phyloP scores from a whole-genome alignment of 2,329 filamentous ascomycete genomes.

The Tricladium varicosporioides region DNA sequence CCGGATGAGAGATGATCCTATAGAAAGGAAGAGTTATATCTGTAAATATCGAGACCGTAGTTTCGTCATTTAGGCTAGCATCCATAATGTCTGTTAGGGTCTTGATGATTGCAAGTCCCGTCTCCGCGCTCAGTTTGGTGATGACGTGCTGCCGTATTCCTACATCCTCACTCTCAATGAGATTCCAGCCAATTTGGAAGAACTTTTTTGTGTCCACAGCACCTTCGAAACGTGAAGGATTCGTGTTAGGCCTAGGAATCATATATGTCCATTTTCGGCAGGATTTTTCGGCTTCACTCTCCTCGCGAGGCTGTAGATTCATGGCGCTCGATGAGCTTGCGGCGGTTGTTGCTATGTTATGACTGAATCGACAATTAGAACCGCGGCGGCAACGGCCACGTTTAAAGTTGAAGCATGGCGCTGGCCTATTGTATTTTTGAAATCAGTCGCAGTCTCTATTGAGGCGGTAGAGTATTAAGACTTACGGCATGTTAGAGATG shows the following conservation, averaged over 20 bases:
- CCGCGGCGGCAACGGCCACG: constrained; percentile 21
- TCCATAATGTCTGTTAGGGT: constrained; percentile 20
- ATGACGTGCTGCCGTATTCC: constrained; percentile 26
- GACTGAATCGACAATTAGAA: constrained; percentile 21
- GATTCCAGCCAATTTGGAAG: constrained; percentile 25
- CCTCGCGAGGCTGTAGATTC: constrained; percentile 16
- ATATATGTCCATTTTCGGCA: constrained; percentile 27
- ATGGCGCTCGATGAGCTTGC: constrained; percentile 14
- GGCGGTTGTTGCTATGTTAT: constrained; percentile 13
- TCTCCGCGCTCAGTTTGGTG: constrained; percentile 25
- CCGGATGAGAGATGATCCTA: constrained; percentile 39
- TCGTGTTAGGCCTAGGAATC: constrained; percentile 24
- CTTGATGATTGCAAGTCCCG: constrained; percentile 26
- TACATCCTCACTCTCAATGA: constrained; percentile 24
- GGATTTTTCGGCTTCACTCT: constrained; percentile 22
- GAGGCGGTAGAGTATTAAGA: constrained; percentile 9
- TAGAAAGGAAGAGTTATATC: constrained; percentile 40
- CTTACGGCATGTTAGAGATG: constrained; percentile 18
- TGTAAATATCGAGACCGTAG: constrained; percentile 25
- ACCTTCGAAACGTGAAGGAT: constrained; percentile 13
- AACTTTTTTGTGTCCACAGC: constrained; percentile 22
- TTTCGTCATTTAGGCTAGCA: constrained; percentile 15
- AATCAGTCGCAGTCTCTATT: constrained; percentile 15
- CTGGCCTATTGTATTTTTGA: constrained; percentile 19
- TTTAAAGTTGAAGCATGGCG: constrained; percentile 22